These are phyloP conservation scores for Euphorbia schlechtendalii DNA, from an alignment of 441 rosid genomes.

Conservation along the genomic window DNA sequence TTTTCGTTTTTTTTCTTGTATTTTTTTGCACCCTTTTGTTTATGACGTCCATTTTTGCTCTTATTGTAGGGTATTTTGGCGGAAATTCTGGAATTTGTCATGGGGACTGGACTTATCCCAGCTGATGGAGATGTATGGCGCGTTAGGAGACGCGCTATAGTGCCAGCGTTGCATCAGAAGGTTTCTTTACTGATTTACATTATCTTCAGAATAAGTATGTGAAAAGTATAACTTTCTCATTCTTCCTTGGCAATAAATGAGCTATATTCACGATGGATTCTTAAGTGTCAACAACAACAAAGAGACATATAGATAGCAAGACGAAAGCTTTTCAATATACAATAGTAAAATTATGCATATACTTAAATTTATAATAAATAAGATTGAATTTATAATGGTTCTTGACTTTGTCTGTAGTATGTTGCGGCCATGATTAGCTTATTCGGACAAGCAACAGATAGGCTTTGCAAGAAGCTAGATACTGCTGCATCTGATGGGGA, in stretches of 20 bases:
- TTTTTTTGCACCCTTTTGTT: no score
- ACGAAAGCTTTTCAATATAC: not conserved
- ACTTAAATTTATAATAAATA: not conserved
- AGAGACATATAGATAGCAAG: not conserved
- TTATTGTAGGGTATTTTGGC: slow-evolving; percentile 76
- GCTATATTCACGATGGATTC: not conserved
- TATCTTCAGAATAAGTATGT: not conserved
- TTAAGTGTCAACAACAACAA: not conserved
- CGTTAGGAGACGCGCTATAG: slow-evolving; percentile 83
- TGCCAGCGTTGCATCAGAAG: slow-evolving; percentile 94
- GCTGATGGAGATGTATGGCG: slow-evolving; percentile 99
- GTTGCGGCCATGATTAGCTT: slow-evolving; percentile 88
- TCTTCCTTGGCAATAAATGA: not conserved
- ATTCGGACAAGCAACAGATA: slow-evolving; percentile 84
- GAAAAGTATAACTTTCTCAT: not conserved
- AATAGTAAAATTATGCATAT: not conserved
- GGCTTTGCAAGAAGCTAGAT: slow-evolving; percentile 85
- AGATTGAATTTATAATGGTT: no score
- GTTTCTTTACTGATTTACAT: slow-evolving; percentile 27
- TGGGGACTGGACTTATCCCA: slow-evolving; percentile 97
- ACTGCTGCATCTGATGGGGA: slow-evolving; percentile 72
- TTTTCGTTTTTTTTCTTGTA: not conserved
- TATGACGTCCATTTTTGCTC: slow-evolving; percentile 11
- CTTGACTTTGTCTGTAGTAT: slow-evolving; percentile 43
- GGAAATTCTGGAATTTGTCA: slow-evolving; percentile 94